Evolutionary conservation across 345 rosid species (phyloP).

Genomic region (Rhizophora mangle): DNA sequence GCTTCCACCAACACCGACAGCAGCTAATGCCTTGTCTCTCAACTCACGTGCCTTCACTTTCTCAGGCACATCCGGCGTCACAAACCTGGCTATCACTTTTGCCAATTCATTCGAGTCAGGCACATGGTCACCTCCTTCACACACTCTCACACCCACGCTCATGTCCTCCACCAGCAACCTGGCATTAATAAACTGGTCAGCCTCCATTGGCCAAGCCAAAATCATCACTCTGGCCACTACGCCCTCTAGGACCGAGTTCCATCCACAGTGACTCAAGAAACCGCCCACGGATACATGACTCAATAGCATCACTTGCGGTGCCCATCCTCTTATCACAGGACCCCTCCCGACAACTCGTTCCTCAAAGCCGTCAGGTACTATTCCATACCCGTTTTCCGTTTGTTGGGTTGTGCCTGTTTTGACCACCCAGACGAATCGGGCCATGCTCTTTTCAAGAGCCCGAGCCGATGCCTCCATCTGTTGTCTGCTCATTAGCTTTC

Average conservation of each 20-base stretch:
- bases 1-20: constrained; percentile 46
- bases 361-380: constrained; percentile 47
- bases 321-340: constrained; percentile 49
- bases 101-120: constrained; percentile 49
- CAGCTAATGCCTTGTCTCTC: constrained; percentile 32
- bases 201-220: constrained; percentile 74
- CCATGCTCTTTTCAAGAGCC: constrained; percentile 51
- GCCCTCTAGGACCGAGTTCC: constrained; percentile 77
- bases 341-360: constrained; percentile 45
- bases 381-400: constrained; percentile 16
- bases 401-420: constrained; percentile 29
- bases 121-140: constrained; percentile 48
- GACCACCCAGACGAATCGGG: constrained; percentile 59
- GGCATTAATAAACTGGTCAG: constrained; percentile 56
- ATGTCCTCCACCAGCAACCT: constrained; percentile 50
- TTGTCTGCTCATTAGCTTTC: constrained; percentile 32
- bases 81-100: constrained; percentile 23
- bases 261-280: constrained; percentile 71
- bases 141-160: constrained; percentile 46
- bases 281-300: constrained; percentile 53
- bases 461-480: constrained; percentile 53
- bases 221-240: constrained; percentile 43
- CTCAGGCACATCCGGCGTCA: constrained; percentile 13
- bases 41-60: constrained; percentile 32
- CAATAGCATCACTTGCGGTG: constrained; percentile 48